Conservation (phyloP, 371 early-diverging fungal genomes). For the Mortierella sp. region DNA sequence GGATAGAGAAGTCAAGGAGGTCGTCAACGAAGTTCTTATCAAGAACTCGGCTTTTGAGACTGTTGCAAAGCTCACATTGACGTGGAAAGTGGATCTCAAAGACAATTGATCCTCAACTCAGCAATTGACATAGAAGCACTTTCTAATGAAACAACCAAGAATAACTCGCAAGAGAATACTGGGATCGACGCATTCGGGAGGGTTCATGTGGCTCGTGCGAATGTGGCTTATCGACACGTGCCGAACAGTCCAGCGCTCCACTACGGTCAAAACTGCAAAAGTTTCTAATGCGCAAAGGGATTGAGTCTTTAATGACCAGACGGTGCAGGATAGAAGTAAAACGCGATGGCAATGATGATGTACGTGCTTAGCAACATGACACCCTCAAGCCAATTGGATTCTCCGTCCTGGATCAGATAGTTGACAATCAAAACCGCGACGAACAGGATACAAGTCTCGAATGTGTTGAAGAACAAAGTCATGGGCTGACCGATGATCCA, state of each 20-base stretch:
- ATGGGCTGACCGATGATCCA: conserved; percentile 86
- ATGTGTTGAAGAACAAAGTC: conserved; percentile 86
- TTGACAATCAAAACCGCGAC: conserved; percentile 87
- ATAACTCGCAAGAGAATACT: too few relatives aligned
- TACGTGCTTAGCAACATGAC: conserved; percentile 81
- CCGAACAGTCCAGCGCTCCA: too few relatives aligned
- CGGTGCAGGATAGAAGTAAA: conserved; percentile 66
- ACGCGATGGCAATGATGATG: conserved; percentile 81
- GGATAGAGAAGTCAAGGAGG: conserved; percentile 33
- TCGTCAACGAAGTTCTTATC: conserved; percentile 37
- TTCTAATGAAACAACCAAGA: background rate
- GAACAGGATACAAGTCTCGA: conserved; percentile 88
- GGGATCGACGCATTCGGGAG: too few relatives aligned
- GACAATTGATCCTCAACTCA: background rate
- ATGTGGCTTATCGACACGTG: too few relatives aligned
- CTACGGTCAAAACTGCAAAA: too few relatives aligned
- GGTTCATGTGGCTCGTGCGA: too few relatives aligned
- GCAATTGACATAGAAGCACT: background rate
- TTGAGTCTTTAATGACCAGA: background rate
- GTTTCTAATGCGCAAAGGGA: too few relatives aligned
- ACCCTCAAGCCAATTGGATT: conserved; percentile 91
- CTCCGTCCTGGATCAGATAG: conserved; percentile 84
- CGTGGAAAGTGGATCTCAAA: conserved; percentile 47
- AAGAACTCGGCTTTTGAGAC: conserved; percentile 54
- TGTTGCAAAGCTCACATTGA: conserved; percentile 47